Evolutionary conservation across 2,329 filamentous ascomycete genomes (phyloP).

Genomic region (Stemphylium vesicarium): DNA sequence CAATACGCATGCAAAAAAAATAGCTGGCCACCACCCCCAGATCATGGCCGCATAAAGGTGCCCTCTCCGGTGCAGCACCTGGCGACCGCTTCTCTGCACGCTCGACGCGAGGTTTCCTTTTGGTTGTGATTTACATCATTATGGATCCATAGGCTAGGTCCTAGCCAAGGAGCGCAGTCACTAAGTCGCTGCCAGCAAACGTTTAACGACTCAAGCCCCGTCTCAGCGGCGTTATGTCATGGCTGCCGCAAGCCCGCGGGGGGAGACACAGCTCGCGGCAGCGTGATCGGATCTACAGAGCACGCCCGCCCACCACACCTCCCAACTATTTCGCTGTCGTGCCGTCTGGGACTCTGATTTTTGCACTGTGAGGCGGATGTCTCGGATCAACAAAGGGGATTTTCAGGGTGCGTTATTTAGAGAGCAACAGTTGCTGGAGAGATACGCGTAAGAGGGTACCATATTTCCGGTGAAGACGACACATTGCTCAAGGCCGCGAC

Average conservation of each 20-base stretch:
- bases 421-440: slow-evolving; percentile 1
- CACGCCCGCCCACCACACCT: no score
- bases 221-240: slow-evolving; percentile 27
- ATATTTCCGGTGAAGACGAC: slow-evolving; percentile 9
- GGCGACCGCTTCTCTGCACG: neutral
- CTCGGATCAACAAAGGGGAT: slow-evolving; percentile 7
- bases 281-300: slow-evolving; percentile 17
- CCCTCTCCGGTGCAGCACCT: neutral
- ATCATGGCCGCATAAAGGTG: no score
- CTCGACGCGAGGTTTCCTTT: slow-evolving; percentile 6
- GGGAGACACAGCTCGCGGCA: neutral
- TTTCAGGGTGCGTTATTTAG: neutral
- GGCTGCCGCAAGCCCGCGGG: slow-evolving; percentile 8
- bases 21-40: neutral
- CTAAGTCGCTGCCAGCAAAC: slow-evolving; percentile 31
- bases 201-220: slow-evolving; percentile 28
- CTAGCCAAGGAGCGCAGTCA: slow-evolving; percentile 19
- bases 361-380: slow-evolving; percentile 6
- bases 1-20: slow-evolving; percentile 14
- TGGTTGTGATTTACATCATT: slow-evolving; percentile 25
- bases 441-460: neutral
- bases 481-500: neutral
- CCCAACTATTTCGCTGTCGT: no score
- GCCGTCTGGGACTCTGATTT: no score
- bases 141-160: slow-evolving; percentile 10